These are phyloP conservation scores for Sindora glabra DNA, from an alignment of 306 rosid genomes.

Conservation along the genomic window DNA sequence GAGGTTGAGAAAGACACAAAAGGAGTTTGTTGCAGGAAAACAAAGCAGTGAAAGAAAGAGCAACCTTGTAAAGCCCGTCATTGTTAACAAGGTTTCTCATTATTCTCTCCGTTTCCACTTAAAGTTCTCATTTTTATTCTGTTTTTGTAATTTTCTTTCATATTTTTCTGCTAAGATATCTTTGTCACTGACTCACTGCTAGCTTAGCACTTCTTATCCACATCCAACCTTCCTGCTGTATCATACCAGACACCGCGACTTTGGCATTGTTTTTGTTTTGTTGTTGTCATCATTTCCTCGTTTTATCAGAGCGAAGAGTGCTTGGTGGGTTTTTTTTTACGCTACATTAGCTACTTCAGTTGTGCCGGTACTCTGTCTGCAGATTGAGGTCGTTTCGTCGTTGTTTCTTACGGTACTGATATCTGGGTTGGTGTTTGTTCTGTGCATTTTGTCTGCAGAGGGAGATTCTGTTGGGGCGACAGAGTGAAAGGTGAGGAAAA, in stretches of 20 bases:
- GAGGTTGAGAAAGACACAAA: neutral
- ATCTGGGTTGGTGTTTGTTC: conserved; percentile 21
- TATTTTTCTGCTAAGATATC: conserved; percentile 24
- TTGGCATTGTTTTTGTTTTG: conserved; percentile 26
- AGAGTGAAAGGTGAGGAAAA: neutral
- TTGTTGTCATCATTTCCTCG: conserved; percentile 42
- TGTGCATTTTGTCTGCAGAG: conserved; percentile 30
- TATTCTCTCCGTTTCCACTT: conserved; percentile 39
- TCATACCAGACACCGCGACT: conserved; percentile 13
- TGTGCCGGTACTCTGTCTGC: no score
- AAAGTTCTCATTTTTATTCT: conserved; percentile 21
- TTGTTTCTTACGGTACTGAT: conserved; percentile 17
- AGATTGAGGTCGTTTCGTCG: conserved; percentile 9
- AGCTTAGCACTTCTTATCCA: conserved; percentile 41
- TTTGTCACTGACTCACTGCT: conserved; percentile 33
- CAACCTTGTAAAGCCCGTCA: no score
- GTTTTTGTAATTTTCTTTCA: conserved; percentile 14
- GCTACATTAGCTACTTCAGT: no score
- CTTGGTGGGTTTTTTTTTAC: conserved; percentile 38
- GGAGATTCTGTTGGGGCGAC: conserved; percentile 5
- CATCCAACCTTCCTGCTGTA: conserved; percentile 8
- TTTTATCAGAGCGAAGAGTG: conserved; percentile 36
- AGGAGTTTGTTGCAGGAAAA: no score
- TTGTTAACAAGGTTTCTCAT: conserved; percentile 64
- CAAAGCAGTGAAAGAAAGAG: no score